Evolutionary conservation across 2,329 filamentous ascomycete genomes (phyloP).

Genomic region (Ilyonectria destructans): DNA sequence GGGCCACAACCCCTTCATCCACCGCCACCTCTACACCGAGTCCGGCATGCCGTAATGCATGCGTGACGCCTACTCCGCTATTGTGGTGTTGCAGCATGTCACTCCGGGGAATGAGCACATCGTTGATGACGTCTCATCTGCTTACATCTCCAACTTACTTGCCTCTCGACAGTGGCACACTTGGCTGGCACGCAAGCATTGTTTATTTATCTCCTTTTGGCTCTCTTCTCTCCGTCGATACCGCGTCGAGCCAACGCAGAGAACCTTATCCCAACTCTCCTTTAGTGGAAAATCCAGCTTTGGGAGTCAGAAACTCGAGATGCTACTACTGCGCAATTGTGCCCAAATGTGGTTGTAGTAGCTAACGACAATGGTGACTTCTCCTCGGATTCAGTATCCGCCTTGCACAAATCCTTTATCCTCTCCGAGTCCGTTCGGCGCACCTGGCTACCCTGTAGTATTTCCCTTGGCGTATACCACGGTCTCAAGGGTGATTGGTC

Average conservation of each 20-base stretch:
- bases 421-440: constrained; percentile 10
- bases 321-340: not conserved
- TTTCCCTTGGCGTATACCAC: constrained; percentile 1
- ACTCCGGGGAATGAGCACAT: not conserved
- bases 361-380: not conserved
- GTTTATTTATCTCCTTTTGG: constrained; percentile 12
- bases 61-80: constrained; percentile 5
- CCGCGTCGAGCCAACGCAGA: constrained; percentile 7
- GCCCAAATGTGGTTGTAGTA: not conserved
- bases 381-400: not conserved
- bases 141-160: not conserved
- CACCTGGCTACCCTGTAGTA: constrained; percentile 6
- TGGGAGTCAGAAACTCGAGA: constrained; percentile 10
- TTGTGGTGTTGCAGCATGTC: not conserved
- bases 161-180: not conserved
- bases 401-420: not conserved
- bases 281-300: not conserved
- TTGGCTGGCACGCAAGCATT: constrained; percentile 15
- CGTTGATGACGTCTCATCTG: not conserved
- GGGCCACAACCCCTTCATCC: constrained; percentile 18
- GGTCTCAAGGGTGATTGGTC: constrained; percentile 5
- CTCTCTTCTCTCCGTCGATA: constrained; percentile 19
- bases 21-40: constrained; percentile 1
- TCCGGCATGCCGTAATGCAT: constrained; percentile 11
- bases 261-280: not conserved